Evolutionary conservation across 345 rosid species (phyloP).

Genomic region (Lepidium sativum): DNA sequence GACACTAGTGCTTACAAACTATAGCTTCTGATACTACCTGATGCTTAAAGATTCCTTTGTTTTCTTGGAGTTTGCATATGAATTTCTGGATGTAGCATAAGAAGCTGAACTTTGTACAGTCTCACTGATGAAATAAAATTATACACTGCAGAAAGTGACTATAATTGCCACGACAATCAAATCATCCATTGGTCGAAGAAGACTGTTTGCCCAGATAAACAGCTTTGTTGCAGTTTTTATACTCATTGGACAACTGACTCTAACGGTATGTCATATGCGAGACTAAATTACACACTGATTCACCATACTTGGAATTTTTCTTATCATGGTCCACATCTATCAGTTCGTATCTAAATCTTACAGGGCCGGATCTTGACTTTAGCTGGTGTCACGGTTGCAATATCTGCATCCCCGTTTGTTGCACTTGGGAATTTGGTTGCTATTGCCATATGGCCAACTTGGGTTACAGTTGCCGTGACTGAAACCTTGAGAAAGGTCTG

Average conservation of each 20-base stretch:
- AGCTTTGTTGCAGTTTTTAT: conserved; percentile 91
- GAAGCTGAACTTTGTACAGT: background rate
- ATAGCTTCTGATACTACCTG: background rate
- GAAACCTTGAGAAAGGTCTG: conserved; percentile 88
- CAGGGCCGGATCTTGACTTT: conserved; percentile 80
- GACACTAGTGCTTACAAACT: background rate
- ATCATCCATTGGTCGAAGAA: conserved; percentile 75
- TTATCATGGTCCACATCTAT: background rate
- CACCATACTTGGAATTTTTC: background rate
- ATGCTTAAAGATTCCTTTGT: background rate
- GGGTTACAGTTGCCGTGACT: conserved; percentile 67
- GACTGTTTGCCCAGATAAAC: conserved; percentile 83
- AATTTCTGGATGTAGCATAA: background rate
- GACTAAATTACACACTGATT: background rate
- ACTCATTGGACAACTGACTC: conserved; percentile 82
- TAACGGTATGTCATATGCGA: conserved; percentile 43
- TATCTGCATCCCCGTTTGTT: conserved; percentile 71
- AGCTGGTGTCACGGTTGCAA: conserved; percentile 71
- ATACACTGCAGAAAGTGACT: conserved; percentile 74
- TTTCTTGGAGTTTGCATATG: background rate
- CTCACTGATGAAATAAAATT: conserved; percentile 4
- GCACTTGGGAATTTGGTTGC: conserved; percentile 66
- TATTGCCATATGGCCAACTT: conserved; percentile 82
- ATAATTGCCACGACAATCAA: conserved; percentile 68
- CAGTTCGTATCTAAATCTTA: background rate